Percentiles rank a stretch among this genome's conserved stretches.
Evolutionary conservation across 2,329 filamentous ascomycete genomes (phyloP).

Genomic region (Fusarium verticillioides): DNA sequence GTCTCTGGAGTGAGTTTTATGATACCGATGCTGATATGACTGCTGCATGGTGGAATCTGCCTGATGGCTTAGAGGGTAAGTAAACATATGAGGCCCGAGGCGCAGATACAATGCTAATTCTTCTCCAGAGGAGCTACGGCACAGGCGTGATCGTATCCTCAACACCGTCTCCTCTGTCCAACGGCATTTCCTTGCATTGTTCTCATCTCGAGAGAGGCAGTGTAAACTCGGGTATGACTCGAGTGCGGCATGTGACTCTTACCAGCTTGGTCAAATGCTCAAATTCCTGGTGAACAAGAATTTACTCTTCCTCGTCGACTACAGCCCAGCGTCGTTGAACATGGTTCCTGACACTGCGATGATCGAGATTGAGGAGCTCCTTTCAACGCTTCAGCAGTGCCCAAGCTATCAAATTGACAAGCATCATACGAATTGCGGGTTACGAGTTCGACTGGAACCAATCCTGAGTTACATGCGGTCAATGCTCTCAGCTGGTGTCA

Average conservation of each 20-base stretch:
- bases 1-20: conserved; percentile 62
- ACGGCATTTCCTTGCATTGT: conserved; percentile 73
- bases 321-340: conserved; percentile 60
- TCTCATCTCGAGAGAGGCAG: conserved; percentile 73
- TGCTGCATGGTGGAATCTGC: conserved; percentile 78
- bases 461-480: conserved; percentile 72
- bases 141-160: conserved; percentile 73
- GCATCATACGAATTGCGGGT: conserved; percentile 78
- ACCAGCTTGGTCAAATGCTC: conserved; percentile 81
- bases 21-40: conserved; percentile 45
- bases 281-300: conserved; percentile 73
- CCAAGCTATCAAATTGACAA: conserved; percentile 80
- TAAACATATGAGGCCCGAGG: neutral
- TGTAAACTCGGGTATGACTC: conserved; percentile 81
- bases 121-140: conserved; percentile 69
- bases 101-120: conserved; percentile 13
- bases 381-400: conserved; percentile 71
- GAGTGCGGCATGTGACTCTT: conserved; percentile 77
- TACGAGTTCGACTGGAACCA: conserved; percentile 72
- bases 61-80: conserved; percentile 73
- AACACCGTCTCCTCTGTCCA: conserved; percentile 77
- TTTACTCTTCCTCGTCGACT: conserved; percentile 69
- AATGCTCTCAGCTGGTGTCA: conserved; percentile 61
- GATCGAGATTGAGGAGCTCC: conserved; percentile 70
- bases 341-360: conserved; percentile 61